phyloP scores from a whole-genome alignment of 2,329 filamentous ascomycete species.

The Colletotrichum kahawae region DNA sequence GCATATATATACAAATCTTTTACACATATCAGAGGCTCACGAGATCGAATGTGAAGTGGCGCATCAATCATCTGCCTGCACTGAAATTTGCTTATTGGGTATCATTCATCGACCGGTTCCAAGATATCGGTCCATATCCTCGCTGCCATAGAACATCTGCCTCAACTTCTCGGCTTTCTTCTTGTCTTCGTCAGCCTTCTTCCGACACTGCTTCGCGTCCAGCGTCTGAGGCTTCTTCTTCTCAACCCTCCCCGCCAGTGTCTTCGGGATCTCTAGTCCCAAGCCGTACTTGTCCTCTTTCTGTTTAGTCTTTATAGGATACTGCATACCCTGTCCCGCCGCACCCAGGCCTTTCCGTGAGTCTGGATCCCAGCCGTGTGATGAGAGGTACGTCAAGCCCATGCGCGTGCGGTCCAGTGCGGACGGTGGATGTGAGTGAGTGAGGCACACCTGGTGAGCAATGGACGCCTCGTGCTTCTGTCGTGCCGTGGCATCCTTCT shows the following conservation, averaged over 20 bases:
- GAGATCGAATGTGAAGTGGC: background rate
- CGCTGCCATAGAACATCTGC: constrained; percentile 74
- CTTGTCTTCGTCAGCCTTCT: constrained; percentile 65
- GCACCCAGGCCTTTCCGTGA: constrained; percentile 74
- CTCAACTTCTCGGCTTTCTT: constrained; percentile 68
- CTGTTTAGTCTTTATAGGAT: constrained; percentile 73
- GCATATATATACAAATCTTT: no score
- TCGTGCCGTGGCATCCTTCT: constrained; percentile 20
- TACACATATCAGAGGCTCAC: background rate
- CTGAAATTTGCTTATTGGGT: background rate
- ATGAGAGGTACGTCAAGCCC: constrained; percentile 69
- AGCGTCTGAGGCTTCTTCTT: constrained; percentile 54
- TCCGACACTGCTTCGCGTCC: constrained; percentile 74
- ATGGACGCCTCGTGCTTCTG: constrained; percentile 63
- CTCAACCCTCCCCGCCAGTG: constrained; percentile 42
- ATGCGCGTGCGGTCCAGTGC: constrained; percentile 73
- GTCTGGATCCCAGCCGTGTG: constrained; percentile 79
- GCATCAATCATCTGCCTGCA: background rate
- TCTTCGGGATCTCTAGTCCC: constrained; percentile 56
- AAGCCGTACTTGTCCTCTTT: constrained; percentile 81
- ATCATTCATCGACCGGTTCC: constrained; percentile 35
- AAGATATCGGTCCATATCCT: constrained; percentile 80
- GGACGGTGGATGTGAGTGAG: constrained; percentile 75
- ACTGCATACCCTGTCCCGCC: constrained; percentile 72
- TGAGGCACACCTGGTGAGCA: constrained; percentile 73